Evolutionary conservation across 164 flowering plant genomes (phyloP).

Genomic region (Chimonanthus praecox): DNA sequence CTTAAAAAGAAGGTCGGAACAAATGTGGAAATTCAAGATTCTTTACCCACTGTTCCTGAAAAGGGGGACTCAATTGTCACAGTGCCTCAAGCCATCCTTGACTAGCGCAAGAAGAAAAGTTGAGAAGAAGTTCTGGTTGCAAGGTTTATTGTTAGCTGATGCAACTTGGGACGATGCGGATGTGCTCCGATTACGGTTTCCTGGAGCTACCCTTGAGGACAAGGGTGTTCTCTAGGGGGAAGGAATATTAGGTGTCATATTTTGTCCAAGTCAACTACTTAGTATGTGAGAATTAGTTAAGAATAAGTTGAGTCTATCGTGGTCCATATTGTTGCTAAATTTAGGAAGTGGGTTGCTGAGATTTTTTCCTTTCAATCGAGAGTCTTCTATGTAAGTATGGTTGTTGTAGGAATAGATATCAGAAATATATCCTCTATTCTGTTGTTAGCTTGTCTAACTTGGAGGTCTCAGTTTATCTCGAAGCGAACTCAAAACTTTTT

Average conservation of each 20-base stretch:
- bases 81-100: not conserved
- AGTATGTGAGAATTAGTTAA: too few relatives aligned
- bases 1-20: constrained; percentile 2
- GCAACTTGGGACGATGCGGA: constrained; percentile 1
- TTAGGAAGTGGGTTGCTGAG: too few relatives aligned
- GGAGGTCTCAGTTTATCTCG: too few relatives aligned
- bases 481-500: too few relatives aligned
- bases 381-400: too few relatives aligned
- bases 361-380: too few relatives aligned
- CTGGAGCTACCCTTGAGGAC: not conserved
- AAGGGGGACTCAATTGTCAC: not conserved
- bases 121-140: not conserved
- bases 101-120: not conserved
- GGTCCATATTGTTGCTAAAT: too few relatives aligned
- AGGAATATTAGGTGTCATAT: not conserved
- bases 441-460: too few relatives aligned
- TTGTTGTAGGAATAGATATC: too few relatives aligned
- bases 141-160: not conserved
- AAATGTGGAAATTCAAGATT: not conserved
- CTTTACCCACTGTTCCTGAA: not conserved
- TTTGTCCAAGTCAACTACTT: too few relatives aligned
- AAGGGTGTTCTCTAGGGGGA: not conserved
- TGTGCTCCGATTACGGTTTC: not conserved
- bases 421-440: too few relatives aligned
- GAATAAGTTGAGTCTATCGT: too few relatives aligned